phyloP scores from a whole-genome alignment of 371 early-diverging fungal species.

The Mortierella sp. region DNA sequence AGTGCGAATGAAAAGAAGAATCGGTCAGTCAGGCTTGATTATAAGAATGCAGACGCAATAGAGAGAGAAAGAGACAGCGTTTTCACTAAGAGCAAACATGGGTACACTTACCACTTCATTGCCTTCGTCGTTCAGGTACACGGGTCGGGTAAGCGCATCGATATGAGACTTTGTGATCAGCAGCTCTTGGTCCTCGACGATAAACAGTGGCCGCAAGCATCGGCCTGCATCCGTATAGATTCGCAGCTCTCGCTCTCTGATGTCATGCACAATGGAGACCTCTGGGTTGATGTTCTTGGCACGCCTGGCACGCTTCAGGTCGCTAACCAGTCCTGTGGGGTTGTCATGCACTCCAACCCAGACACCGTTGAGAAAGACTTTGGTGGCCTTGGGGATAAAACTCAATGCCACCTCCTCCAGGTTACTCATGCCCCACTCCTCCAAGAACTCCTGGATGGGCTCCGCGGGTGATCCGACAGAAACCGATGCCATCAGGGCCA shows the following conservation, averaged over 20 bases:
- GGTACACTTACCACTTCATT: conserved; percentile 40
- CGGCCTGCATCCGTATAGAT: conserved; percentile 99
- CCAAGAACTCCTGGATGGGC: conserved; percentile 93
- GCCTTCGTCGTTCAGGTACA: conserved; percentile 58
- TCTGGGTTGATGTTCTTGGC: conserved; percentile 89
- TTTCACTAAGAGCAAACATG: neutral
- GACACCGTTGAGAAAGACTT: conserved; percentile 98
- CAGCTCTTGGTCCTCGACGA: conserved; percentile 87
- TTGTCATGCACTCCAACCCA: conserved; percentile 97
- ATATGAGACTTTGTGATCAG: conserved; percentile 77
- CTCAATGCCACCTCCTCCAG: conserved; percentile 87
- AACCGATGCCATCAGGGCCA: conserved; percentile 98
- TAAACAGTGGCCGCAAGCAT: conserved; percentile 96
- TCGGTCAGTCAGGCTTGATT: too few relatives aligned
- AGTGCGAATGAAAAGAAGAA: too few relatives aligned
- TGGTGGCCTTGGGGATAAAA: conserved; percentile 82
- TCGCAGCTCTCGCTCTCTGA: conserved; percentile 94
- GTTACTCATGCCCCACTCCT: conserved; percentile 96
- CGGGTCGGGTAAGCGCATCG: conserved; percentile 60
- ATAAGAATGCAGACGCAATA: too few relatives aligned
- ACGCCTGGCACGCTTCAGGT: conserved; percentile 86
- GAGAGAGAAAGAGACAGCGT: neutral
- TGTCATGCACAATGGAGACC: conserved; percentile 96
- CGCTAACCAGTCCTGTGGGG: conserved; percentile 86
- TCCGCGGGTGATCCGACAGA: conserved; percentile 92